Conservation (phyloP, 257 asterid genomes). For the Mitragyna speciosa region DNA sequence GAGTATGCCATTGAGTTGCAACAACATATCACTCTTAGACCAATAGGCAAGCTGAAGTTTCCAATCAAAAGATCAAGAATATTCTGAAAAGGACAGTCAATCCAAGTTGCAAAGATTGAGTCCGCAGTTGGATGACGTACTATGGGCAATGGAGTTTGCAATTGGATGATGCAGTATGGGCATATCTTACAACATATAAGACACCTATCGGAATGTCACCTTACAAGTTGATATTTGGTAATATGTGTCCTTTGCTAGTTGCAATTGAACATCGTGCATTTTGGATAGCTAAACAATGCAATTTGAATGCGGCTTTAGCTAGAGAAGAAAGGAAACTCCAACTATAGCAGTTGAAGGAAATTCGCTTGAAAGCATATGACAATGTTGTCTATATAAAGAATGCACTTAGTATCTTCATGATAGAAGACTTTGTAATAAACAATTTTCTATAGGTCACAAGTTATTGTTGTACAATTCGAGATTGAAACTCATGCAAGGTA, state of each 20-base stretch:
- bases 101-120: neutral
- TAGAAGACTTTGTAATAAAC: neutral
- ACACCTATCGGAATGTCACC: neutral
- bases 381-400: neutral
- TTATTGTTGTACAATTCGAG: neutral
- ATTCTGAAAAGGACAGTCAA: neutral
- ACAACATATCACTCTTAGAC: no score
- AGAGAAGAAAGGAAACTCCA: neutral
- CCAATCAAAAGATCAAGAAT: neutral
- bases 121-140: neutral
- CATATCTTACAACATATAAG: neutral
- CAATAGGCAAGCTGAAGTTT: neutral
- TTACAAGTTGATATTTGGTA: neutral
- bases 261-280: neutral
- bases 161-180: no score
- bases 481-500: neutral
- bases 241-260: neutral
- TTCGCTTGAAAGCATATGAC: neutral
- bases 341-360: neutral
- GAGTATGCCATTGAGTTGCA: no score
- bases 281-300: neutral
- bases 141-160: no score
- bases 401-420: neutral
- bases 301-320: neutral
- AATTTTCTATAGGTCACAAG: neutral